Evolutionary conservation across 2,329 filamentous ascomycete genomes (phyloP), one percentile per base, ranked within the genome.

Genomic region (Arthrobotrys iridis): DNA sequence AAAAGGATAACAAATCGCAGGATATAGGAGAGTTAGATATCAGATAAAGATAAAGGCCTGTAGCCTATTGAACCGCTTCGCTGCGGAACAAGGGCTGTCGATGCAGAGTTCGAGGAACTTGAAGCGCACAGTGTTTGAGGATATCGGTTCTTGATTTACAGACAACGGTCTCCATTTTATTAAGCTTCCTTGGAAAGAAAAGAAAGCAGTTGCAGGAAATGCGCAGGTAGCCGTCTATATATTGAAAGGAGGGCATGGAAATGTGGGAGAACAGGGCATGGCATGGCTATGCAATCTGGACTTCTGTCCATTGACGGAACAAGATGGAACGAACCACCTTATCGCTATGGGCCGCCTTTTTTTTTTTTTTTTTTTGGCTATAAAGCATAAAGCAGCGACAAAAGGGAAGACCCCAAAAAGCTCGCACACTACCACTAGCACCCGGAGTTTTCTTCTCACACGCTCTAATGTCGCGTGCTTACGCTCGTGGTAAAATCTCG

Each of bases 391-490:
- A 24, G 7, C 55, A 58, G 41, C 41, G 43, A 46, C 35, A 37
- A 48, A 68, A 74, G 37, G 37, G 43, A 46, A 11, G 37, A 62
- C 41, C 58, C 68, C 48, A 73, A 73, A 62, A 63, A 52, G 48
- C 50, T 52, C 58, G 40, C 66, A 37, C 57, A 71, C 70, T 58
- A 55, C 63, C 63, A 48, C 45, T 20, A n/a, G 41, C 48, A 48
- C 50, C 33, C 48, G 57, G 46, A 40, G 57, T 26, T 22, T 46
- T 52, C 58, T 65, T 68, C 43, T 63, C 71, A 48, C 57, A 63
- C 71, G 63, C 46, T 63, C 24, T 58, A 68, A 68, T 75, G 71
- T 75, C 71, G 71, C 71, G 71, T 75, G 71, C 71, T 75, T 75
- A 75, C 48, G 62, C 71, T 50, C 71, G 71, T 75, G 71, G 46